Percentiles rank a stretch among this genome's conserved stretches.
Evolutionary conservation across 805 yeast species (phyloP).

Genomic region (Isabelozyma gotoi): DNA sequence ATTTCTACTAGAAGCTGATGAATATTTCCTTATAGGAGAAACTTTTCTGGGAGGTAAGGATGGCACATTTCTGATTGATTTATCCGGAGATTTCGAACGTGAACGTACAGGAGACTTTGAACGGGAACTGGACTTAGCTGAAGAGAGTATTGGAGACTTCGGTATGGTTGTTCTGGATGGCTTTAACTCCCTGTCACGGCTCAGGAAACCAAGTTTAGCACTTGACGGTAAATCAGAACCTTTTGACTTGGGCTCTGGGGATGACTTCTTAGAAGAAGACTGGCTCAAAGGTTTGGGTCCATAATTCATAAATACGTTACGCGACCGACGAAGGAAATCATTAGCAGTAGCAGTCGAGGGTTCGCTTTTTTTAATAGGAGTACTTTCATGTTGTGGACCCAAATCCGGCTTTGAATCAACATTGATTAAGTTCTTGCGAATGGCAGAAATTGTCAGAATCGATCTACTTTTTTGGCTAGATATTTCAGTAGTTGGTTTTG

Average conservation of each 20-base stretch:
- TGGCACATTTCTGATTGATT: too few relatives aligned
- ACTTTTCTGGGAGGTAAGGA: background rate
- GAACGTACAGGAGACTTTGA: slow-evolving; percentile 3
- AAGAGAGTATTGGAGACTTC: background rate
- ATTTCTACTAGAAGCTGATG: background rate
- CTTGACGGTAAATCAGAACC: too few relatives aligned
- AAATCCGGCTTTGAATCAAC: background rate
- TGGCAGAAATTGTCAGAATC: background rate
- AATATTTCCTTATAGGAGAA: background rate
- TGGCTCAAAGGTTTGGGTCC: background rate
- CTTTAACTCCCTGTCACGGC: too few relatives aligned
- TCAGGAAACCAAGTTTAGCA: too few relatives aligned
- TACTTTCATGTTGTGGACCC: background rate
- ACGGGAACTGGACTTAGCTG: background rate
- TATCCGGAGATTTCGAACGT: background rate
- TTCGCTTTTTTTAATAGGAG: background rate
- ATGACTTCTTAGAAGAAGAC: background rate
- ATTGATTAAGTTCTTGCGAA: background rate
- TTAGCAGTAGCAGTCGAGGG: background rate
- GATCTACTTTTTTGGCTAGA: background rate
- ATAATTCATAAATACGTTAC: slow-evolving; percentile 6
- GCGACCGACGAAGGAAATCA: slow-evolving; percentile 10
- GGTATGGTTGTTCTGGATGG: background rate
- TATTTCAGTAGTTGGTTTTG: too few relatives aligned
- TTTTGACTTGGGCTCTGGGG: too few relatives aligned